Evolutionary conservation across 2,329 filamentous ascomycete genomes (phyloP), one percentile per base, ranked within the genome.

Genomic region (Diplodia mutila): DNA sequence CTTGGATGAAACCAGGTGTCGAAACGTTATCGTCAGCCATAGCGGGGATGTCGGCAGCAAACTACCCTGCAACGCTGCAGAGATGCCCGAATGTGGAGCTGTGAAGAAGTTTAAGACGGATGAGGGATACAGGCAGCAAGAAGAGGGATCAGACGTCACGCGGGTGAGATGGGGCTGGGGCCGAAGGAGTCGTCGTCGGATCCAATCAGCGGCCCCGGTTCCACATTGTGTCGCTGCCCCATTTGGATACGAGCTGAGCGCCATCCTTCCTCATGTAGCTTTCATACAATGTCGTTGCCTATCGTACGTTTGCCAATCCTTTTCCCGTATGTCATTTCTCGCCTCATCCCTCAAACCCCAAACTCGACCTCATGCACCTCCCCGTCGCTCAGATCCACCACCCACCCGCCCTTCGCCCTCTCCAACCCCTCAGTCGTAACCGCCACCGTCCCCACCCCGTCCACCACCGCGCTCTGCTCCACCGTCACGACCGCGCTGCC

Each of bases 401-500:
- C 57, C 67, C 69, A 73, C 23, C 73, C 72, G 29, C 70, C 70
- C 29, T 71, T 68, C 42, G 67, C 65, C 32, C 66, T 61, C 39
- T 66, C 52, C 37, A 69, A 67, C 0, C 70, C 72, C 12, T n/a
- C 61, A 16, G 74, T 65, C 4, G 65, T 63, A 29, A 69, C 73
- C 16, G 63, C 48, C 3, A 67, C 29, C 2, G 46, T 14, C 9
- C 61, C 61, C 12, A 52, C 65, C 11, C 39, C 63, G 7, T 46
- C 55, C 23, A 61, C 39, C 11, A 37, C 54, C 4, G 67, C 69
- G 23, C 67, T 67, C 59, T 68, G 53, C 63, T 72, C 71, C 39
- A 75, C 39, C 72, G 72, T 74, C 4, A 73, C 64, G 49, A 75
- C 55, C 4, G 69, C 57, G 3, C 39, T 32, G 2, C 23, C n/a